These are phyloP conservation scores for Cupressus sempervirens DNA, from an alignment of 75 land plant genomes.

Conservation along the genomic window DNA sequence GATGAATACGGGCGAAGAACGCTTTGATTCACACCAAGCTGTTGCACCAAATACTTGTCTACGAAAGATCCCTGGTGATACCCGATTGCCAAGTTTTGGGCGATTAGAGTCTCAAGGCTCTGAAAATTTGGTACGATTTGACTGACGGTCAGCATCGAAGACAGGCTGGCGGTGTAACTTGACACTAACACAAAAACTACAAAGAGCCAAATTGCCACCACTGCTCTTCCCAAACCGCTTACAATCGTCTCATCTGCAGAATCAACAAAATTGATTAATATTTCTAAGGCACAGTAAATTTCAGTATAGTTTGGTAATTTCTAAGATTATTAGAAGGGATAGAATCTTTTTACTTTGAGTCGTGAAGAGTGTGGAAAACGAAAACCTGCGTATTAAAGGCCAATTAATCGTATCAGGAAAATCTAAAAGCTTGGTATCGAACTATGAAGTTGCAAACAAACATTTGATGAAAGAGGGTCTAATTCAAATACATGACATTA, in stretches of 20 bases:
- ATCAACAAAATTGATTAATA: neutral
- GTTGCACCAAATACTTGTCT: constrained; percentile 19
- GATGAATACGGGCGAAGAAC: constrained; percentile 15
- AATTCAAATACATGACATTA: too few species aligned
- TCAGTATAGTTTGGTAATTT: neutral
- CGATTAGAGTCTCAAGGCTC: constrained; percentile 19
- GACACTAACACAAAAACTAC: constrained; percentile 18
- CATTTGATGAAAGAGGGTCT: too few species aligned
- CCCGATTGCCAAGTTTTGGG: constrained; percentile 26
- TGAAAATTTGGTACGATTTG: constrained; percentile 24
- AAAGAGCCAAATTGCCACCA: constrained; percentile 23
- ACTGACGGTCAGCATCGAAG: constrained; percentile 42
- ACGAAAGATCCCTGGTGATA: constrained; percentile 42
- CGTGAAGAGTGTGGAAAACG: constrained; percentile 52
- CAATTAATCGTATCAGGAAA: neutral
- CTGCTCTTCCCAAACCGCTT: constrained; percentile 20
- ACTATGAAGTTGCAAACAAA: too few species aligned
- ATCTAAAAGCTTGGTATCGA: constrained; percentile 15
- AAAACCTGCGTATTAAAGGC: constrained; percentile 22
- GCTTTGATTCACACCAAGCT: constrained; percentile 17
- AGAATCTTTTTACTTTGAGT: constrained; percentile 43
- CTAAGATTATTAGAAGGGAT: neutral
- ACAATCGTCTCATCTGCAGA: constrained; percentile 19
- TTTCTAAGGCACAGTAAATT: neutral
- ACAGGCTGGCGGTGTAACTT: constrained; percentile 52